phyloP scores from a whole-genome alignment of 495 filamentous ascomycete genomes.

The Aspergillus asperescens region DNA sequence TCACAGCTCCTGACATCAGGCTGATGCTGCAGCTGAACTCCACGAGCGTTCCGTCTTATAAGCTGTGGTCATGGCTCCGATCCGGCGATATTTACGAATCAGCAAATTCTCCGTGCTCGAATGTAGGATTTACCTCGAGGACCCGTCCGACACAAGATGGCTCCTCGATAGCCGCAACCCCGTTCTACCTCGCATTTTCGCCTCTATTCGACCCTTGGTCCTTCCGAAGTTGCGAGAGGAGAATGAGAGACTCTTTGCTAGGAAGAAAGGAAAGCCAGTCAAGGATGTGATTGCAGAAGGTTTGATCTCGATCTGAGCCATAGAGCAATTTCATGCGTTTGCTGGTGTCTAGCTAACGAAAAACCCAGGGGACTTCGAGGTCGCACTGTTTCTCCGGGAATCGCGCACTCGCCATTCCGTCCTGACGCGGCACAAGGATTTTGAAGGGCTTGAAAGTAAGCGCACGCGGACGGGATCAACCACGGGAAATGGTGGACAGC shows the following conservation, averaged over 20 bases:
- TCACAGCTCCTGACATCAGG: too few species aligned
- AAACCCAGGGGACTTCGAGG: constrained; percentile 81
- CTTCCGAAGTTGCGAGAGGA: constrained; percentile 89
- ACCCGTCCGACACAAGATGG: constrained; percentile 79
- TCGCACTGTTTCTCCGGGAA: constrained; percentile 87
- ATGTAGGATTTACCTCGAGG: constrained; percentile 90
- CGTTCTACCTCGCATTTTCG: constrained; percentile 73
- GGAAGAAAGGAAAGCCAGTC: constrained; percentile 66
- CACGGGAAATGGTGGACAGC: constrained; percentile 25
- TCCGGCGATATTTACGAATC: constrained; percentile 77
- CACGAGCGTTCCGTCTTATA: too few species aligned
- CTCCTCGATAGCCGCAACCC: constrained; percentile 64
- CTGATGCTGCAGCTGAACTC: too few species aligned
- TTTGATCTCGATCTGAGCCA: constrained; percentile 25
- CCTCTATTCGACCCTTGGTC: constrained; percentile 75
- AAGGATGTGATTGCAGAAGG: constrained; percentile 86
- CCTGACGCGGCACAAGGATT: constrained; percentile 72
- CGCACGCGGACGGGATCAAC: constrained; percentile 43
- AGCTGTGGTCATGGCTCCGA: constrained; percentile 60
- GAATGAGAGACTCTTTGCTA: constrained; percentile 53
- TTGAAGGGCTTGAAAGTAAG: constrained; percentile 51
- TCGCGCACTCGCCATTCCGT: constrained; percentile 82
- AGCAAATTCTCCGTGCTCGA: constrained; percentile 88
- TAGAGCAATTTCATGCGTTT: not conserved
- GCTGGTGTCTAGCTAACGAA: not conserved